Evolutionary conservation across 2,329 filamentous ascomycete species (phyloP), one percentile per base, ranked within the genome.

Genomic region (Lecanoromycetidae sp.): DNA sequence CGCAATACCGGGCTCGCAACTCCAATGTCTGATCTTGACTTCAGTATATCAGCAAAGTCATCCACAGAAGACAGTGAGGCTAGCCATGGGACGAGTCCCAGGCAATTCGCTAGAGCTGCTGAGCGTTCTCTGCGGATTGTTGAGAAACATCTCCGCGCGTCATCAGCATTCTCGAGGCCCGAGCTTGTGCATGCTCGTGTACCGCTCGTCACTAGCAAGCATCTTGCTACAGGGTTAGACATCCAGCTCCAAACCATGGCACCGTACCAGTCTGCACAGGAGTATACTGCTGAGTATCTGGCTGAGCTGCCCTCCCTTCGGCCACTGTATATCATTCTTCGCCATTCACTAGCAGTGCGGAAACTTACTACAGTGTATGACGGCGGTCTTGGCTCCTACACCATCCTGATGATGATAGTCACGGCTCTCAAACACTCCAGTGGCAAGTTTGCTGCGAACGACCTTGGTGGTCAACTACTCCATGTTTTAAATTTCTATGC

Each of bases 401-500:
- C 68, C 10, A 61, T 77, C 8, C 68, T 76, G 55, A 72, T 77
- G 62, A 72, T 79, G 65, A 59, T 79, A 15, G 70, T 74, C 12
- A 72, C 74, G 4, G 69, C 71, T 23, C 59, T 79, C 23, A 71
- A 70, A 52, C 63, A 70, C 51, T 61, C 60, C 26, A 61, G 65
- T 25, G 61, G 56, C 48, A 55, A 57, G 38, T 63, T 57, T 43
- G 51, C 52, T 34, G 56, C 56, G 1, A 13, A 59, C 34, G 57
- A 64, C 43, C 56, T 67, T 2, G 71, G 60, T 15, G 56, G 62
- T 4, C 67, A 69, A 19, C 63, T 80, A 3, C 55, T 73, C 2
- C 59, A 63, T 22, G 65, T 78, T 49, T 58, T 80, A 1, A 51
- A 64, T 2, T 71, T 76, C 54, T 79, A 72, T 57, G 58, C 62